Evolutionary conservation across 192 early-diverging fungal species (phyloP), one percentile per base, ranked within the genome.

Genomic region (Dimargaris xerosporica): DNA sequence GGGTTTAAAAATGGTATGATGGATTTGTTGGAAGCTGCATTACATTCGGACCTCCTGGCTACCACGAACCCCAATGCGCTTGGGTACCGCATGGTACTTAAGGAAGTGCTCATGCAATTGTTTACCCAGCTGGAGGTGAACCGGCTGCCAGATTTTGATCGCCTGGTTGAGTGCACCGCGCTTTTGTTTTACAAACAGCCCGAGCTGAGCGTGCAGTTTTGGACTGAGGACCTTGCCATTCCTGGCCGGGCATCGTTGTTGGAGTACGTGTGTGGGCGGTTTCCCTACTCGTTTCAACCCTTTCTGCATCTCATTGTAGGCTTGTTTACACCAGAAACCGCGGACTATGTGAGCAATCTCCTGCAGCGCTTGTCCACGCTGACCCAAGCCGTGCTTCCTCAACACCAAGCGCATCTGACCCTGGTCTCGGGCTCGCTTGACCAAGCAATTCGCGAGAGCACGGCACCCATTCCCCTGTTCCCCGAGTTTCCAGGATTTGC

Each of bases 151-250:
- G 41, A 59, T 16, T 59, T 59, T 41, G 56, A 59, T 10, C 56
- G 31, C 23, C 28, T 59, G 15, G 56, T 59, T 9, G 31, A 59
- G 16, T 59, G 56, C 16, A 39, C 56, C 3, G 56, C 56, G 6
- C 29, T 15, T 2, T 23, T 59, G 13, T 59, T 59, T 29, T 19
- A 13, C 29, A 9, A 42, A 13, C 56, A 59, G 15, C 56, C 56
- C 26, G 56, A 59, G 16, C 56, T 59, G 11, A 11, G 56, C 41
- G 34, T 59, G 2, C 56, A 59, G 56, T 59, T 59, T 41, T 59
- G 56, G 56, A 59, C 56, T 23, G 56, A 59, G 26, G 56, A 59
- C 23, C 29, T 59, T 1, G 31, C 12, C 16, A 19, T 42, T 23
- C 30, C 56, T 10, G 56, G 56, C 13, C 56, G 56, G 16, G 31